Base-by-base conservation (phyloP, 106 monocot species). In the Dendrobium chrysotoxum region DNA sequence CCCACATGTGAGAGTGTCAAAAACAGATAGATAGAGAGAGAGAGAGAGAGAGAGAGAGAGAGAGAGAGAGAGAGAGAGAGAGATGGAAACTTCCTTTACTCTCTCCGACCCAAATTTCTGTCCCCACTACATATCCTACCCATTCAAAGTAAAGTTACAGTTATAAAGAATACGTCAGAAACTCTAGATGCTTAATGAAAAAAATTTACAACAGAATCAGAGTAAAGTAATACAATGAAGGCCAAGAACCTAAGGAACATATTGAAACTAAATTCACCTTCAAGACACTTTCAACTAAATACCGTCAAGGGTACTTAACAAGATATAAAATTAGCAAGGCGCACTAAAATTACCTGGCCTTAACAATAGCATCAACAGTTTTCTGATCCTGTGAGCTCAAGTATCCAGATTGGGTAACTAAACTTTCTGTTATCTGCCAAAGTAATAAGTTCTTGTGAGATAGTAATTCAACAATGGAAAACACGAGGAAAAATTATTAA, bases 301-400 rank as follows among this genome's bases (percentile, higher is more conserved):
- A 74, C 21, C 41, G 17, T 39, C 39, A 40, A 40, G n/a, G n/a
- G n/a, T n/a, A n/a, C n/a, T n/a, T n/a, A n/a, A n/a, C n/a, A 66
- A 31, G 53, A 68, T 15, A 28, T 28, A 15, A 26, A 68, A 61
- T 61, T 61, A 61, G 68, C 28, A 68, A 26, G 26, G 28, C 8
- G 67, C 18, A 2, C 10, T 67, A 30, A 28, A 68, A 2, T 40
- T 39, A 93, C 96, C 93, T 96, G 39, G 96, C 96, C 74, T 84
- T 85, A 25, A 93, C 93, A 67, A 96, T 93, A 44, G 96, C 92
- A 57, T 96, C 84, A 75, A 93, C 79, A 15, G 96, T 96, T 39
- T 81, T 84, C 67, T 90, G 86, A 70, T 93, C 96, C 68, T 93
- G 93, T 3, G 85, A 68, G 78, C 96, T 93, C 35, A 93, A 76